phyloP scores from a whole-genome alignment of 495 filamentous ascomycete genomes.

The Aspergillus wentii region DNA sequence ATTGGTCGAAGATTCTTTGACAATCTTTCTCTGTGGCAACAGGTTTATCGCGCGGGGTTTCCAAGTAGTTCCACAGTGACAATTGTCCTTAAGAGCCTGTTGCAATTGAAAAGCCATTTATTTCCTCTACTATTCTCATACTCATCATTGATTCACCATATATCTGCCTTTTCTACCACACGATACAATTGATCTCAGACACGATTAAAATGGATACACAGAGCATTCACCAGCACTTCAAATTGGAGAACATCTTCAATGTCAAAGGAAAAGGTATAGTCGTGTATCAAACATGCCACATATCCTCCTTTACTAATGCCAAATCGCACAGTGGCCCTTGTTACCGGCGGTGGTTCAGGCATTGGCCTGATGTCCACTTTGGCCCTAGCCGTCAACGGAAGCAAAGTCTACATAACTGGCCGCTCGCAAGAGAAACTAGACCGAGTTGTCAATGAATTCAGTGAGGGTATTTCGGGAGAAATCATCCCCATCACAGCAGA shows the following conservation, averaged over 20 bases:
- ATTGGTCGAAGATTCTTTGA: no score
- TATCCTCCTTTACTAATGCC: neutral
- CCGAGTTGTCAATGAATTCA: conserved; percentile 39
- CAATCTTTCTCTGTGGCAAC: neutral
- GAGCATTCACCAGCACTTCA: conserved; percentile 44
- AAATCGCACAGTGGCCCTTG: conserved; percentile 39
- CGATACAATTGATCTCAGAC: neutral
- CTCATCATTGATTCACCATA: neutral
- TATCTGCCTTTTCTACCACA: neutral
- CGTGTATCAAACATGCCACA: neutral
- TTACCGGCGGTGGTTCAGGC: conserved; percentile 52
- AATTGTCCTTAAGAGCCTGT: neutral
- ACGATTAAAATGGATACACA: conserved; percentile 14
- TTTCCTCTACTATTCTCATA: no score
- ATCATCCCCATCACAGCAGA: conserved; percentile 54
- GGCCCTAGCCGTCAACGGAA: conserved; percentile 57
- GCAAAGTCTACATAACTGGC: conserved; percentile 57
- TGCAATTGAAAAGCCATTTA: neutral
- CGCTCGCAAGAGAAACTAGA: conserved; percentile 52
- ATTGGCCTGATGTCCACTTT: conserved; percentile 51
- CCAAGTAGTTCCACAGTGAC: neutral
- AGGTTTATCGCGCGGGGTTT: neutral
- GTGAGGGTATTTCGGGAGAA: conserved; percentile 43
- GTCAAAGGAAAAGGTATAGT: conserved; percentile 43
- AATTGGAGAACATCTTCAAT: conserved; percentile 48